A percentile compares a stretch with the other conserved stretches of the same genome.
Evolutionary conservation across 306 rosid genomes (phyloP).

Genomic region (Corylus heterophylla): DNA sequence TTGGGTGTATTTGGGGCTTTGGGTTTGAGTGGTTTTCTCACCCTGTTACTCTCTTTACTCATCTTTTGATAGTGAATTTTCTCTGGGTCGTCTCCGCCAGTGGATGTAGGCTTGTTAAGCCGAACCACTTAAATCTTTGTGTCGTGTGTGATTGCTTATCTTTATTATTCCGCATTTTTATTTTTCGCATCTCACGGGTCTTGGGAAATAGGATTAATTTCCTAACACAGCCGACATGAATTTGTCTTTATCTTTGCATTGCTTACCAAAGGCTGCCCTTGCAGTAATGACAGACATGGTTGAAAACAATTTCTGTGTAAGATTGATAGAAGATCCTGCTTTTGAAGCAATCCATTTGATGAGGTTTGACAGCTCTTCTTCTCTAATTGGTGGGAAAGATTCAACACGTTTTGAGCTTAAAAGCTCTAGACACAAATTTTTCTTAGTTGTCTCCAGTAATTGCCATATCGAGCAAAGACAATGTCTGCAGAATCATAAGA

Average conservation of each 20-base stretch:
- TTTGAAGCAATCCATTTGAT: background rate
- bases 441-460: conserved; percentile 34
- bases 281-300: conserved; percentile 17
- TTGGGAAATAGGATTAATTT: too few relatives aligned
- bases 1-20: too few relatives aligned
- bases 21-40: too few relatives aligned
- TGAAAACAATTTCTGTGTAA: conserved; percentile 23
- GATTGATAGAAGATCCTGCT: conserved; percentile 31
- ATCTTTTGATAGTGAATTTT: too few relatives aligned
- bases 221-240: conserved; percentile 9
- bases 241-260: conserved; percentile 25
- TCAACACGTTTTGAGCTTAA: conserved; percentile 24
- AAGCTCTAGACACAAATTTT: conserved; percentile 36
- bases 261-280: conserved; percentile 40
- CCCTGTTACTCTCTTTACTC: too few relatives aligned
- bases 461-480: conserved; percentile 27
- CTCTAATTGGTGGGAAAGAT: conserved; percentile 30
- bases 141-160: too few relatives aligned
- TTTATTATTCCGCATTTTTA: too few relatives aligned
- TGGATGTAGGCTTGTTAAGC: too few relatives aligned
- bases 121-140: too few relatives aligned
- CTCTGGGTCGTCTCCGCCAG: too few relatives aligned
- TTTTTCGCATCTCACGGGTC: too few relatives aligned
- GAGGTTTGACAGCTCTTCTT: conserved; percentile 28
- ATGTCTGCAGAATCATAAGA: conserved; percentile 13